These are phyloP conservation scores for Babesia ovis DNA, from an alignment of 169 alveolate genomes.

Conservation along the genomic window DNA sequence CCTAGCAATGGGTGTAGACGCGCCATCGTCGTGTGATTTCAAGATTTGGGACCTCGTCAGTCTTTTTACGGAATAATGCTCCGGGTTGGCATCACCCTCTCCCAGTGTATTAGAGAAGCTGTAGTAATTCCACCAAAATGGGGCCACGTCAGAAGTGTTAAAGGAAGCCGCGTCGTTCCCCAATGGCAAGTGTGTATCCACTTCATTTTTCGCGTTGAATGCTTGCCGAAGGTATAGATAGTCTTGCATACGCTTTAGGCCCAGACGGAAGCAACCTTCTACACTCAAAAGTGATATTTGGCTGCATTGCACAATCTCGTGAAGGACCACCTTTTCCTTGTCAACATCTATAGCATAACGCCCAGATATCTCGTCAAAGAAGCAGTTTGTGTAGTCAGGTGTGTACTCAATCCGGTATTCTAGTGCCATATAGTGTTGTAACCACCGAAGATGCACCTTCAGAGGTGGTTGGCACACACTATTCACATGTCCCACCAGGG, in stretches of 20 bases:
- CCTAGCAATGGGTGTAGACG: slow-evolving; percentile 63
- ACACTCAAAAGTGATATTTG: slow-evolving; percentile 29
- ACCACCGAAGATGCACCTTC: slow-evolving; percentile 43
- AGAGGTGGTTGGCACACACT: slow-evolving; percentile 57
- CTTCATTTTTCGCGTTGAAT: slow-evolving; percentile 1
- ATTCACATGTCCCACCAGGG: slow-evolving; percentile 36
- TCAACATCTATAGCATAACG: slow-evolving; percentile 22
- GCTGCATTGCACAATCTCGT: slow-evolving; percentile 60
- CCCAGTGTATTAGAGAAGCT: slow-evolving; percentile 57
- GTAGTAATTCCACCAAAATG: slow-evolving; percentile 69
- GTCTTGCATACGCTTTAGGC: slow-evolving; percentile 28
- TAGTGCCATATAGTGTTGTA: slow-evolving; percentile 50
- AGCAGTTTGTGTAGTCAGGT: slow-evolving; percentile 32
- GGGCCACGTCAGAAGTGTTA: slow-evolving; percentile 38
- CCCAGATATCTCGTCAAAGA: slow-evolving; percentile 47
- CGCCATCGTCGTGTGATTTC: slow-evolving; percentile 47
- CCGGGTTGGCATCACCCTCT: slow-evolving; percentile 43
- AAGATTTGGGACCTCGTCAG: slow-evolving; percentile 46
- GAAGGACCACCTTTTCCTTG: slow-evolving; percentile 46
- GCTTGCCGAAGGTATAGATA: background rate
- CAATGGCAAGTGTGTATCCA: background rate
- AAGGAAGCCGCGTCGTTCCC: slow-evolving; percentile 6
- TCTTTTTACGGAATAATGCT: slow-evolving; percentile 32
- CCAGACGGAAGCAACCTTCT: slow-evolving; percentile 32
- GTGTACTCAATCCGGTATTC: slow-evolving; percentile 50